Evolutionary conservation across 768 basidiomycete genomes (phyloP), one percentile per base, ranked within the genome.

Genomic region (Hydnomerulius pinastri): DNA sequence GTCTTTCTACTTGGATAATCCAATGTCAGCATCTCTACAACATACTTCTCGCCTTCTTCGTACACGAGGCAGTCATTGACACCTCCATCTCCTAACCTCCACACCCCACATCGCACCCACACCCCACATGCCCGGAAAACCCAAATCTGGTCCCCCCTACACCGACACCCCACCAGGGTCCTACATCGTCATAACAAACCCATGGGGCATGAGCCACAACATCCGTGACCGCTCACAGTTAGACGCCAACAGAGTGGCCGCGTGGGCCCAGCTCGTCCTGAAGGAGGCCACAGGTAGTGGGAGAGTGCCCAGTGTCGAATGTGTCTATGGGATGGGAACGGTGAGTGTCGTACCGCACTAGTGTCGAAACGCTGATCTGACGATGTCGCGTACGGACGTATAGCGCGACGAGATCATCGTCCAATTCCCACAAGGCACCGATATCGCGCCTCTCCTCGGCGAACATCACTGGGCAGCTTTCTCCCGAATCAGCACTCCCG

Each of bases 341-440:
- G 68, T 68, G 21, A 66, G 68, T 67, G n/a, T 25, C 5, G n/a
- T n/a, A 2, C 20, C 12, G 7, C 30, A 25, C 17, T 18, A 27
- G 32, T 29, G 33, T 27, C 10, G 15, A 20, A 43, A 9, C 17
- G 37, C 15, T 39, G 9, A 18, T 8, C 15, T 17, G n/a, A n/a
- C n/a, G n/a, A 12, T 12, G 39, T 25, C 24, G 18, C 39, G 39
- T n/a, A 7, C 29, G 12, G 17, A 4, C 12, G 21, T 20, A 10
- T 11, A 70, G 67, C 68, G 62, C 5, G 51, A 60, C 18, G 67
- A 68, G 25, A 41, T 68, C 4, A 68, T 68, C 32, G 43, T 68
- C 12, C 68, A 70, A 18, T 59, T 68, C 11, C 48, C 41, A 41
- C 24, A 43, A 4, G 57, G 53, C 9, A 69, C 67, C 0, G 35